These are phyloP conservation scores for Neoscytalidium dimidiatum DNA, from an alignment of 2,329 filamentous ascomycete species.

Conservation along the genomic window DNA sequence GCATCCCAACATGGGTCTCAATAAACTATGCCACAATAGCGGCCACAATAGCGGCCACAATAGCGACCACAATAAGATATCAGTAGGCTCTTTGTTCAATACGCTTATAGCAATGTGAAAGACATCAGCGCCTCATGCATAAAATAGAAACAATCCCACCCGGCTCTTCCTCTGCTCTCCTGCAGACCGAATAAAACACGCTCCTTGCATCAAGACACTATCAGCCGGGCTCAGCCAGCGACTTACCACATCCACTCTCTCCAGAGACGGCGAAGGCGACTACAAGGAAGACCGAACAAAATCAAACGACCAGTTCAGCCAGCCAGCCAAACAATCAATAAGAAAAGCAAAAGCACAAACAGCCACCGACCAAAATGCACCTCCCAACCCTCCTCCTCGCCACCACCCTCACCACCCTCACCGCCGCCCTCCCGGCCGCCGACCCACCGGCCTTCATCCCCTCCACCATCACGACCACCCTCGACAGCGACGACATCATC, in stretches of 20 bases:
- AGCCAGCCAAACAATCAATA: neutral
- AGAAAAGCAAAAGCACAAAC: too few relatives aligned
- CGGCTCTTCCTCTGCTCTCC: neutral
- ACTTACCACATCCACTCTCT: neutral
- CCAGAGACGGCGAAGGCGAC: too few relatives aligned
- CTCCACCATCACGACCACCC: neutral
- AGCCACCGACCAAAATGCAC: too few relatives aligned
- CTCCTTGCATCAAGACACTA: neutral
- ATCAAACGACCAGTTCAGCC: too few relatives aligned
- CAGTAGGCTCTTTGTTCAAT: neutral
- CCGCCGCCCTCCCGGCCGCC: neutral
- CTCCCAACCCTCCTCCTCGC: neutral
- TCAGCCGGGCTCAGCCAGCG: neutral
- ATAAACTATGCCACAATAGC: neutral
- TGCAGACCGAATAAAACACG: neutral
- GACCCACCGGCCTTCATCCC: neutral
- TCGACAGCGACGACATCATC: neutral
- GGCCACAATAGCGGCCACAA: neutral
- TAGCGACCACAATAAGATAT: neutral
- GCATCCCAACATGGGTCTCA: slow-evolving; percentile 8
- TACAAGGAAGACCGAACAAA: too few relatives aligned
- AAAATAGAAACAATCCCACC: neutral
- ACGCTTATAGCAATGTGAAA: neutral
- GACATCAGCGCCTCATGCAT: neutral
- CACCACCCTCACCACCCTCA: neutral